Conservation (phyloP, 2,329 filamentous ascomycete genomes). For the Diplodia scrobiculata region DNA sequence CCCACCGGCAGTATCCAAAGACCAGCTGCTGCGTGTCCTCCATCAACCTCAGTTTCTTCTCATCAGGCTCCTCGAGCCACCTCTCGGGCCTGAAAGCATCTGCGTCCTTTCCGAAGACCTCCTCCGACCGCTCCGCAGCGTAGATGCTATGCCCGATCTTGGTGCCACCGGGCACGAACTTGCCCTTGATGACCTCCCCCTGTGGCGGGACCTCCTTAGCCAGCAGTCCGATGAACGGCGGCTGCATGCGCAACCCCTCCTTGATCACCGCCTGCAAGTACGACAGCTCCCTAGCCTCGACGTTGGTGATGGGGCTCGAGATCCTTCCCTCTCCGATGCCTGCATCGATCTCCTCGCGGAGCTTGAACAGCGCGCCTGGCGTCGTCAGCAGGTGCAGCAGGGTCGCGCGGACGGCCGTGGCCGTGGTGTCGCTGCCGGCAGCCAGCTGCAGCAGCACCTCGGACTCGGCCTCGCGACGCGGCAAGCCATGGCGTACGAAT, state of each 20-base stretch:
- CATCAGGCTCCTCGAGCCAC: constrained; percentile 46
- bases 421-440: constrained; percentile 62
- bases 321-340: constrained; percentile 49
- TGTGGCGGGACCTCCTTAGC: constrained; percentile 39
- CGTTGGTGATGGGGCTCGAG: constrained; percentile 53
- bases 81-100: constrained; percentile 54
- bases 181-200: constrained; percentile 37
- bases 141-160: constrained; percentile 42
- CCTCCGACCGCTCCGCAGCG: constrained; percentile 39
- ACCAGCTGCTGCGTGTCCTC: constrained; percentile 40
- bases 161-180: constrained; percentile 41
- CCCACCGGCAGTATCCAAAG: constrained; percentile 44
- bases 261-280: constrained; percentile 53
- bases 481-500: constrained; percentile 51
- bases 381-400: constrained; percentile 58
- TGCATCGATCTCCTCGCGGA: constrained; percentile 54
- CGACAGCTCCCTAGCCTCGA: constrained; percentile 46
- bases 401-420: constrained; percentile 57
- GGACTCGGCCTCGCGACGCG: constrained; percentile 47
- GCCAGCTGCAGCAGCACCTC: constrained; percentile 53
- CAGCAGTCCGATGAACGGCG: constrained; percentile 44
- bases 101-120: constrained; percentile 47
- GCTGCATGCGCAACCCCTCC: constrained; percentile 52
- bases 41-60: constrained; percentile 44
- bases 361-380: constrained; percentile 49